phyloP scores from a whole-genome alignment of 2,329 filamentous ascomycete species.

The Ophiocordyceps camponoti-saundersi region DNA sequence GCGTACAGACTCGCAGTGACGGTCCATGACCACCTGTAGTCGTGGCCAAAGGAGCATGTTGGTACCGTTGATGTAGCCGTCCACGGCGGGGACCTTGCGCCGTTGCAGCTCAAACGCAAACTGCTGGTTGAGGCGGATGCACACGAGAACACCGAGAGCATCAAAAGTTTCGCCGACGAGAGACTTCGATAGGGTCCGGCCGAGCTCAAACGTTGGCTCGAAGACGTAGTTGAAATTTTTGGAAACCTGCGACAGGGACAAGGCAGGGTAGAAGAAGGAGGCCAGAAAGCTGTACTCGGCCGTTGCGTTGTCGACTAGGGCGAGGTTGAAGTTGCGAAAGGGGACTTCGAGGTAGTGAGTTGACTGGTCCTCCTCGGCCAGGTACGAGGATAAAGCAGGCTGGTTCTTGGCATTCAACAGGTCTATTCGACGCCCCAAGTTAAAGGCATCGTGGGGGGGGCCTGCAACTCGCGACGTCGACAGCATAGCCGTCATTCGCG shows the following conservation, averaged over 20 bases:
- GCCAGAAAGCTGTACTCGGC: conserved; percentile 91
- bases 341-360: conserved; percentile 79
- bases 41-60: conserved; percentile 95
- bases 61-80: conserved; percentile 84
- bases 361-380: conserved; percentile 77
- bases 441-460: conserved; percentile 70
- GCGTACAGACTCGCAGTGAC: conserved; percentile 76
- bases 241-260: conserved; percentile 61
- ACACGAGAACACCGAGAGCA: conserved; percentile 73
- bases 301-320: conserved; percentile 81
- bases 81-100: conserved; percentile 73
- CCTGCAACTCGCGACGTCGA: conserved; percentile 28
- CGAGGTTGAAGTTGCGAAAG: conserved; percentile 89
- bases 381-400: conserved; percentile 66
- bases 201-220: conserved; percentile 74
- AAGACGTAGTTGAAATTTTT: conserved; percentile 80
- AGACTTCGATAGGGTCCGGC: conserved; percentile 57
- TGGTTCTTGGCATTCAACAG: conserved; percentile 58
- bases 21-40: conserved; percentile 85
- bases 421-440: conserved; percentile 72
- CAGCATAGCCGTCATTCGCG: conserved; percentile 44
- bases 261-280: conserved; percentile 67
- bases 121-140: conserved; percentile 83
- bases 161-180: conserved; percentile 67
- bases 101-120: conserved; percentile 88